Base-by-base conservation (phyloP, 1,284 basidiomycete genomes). In the Tilletia horrida region DNA sequence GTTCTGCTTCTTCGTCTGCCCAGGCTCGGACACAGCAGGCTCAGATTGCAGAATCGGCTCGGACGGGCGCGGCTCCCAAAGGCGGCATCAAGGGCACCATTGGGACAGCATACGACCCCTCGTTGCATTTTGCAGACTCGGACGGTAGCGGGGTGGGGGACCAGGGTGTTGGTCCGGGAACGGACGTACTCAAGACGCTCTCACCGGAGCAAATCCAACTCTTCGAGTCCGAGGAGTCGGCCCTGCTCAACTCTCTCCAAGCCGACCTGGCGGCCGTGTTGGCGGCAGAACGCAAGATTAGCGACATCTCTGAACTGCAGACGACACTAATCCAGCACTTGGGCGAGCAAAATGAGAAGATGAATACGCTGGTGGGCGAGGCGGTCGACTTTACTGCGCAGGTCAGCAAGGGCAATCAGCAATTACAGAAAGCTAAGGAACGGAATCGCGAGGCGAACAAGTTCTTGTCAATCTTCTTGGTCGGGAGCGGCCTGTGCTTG, bases 281-380 rank as follows among this genome's bases (percentile, higher is more conserved):
- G 80, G 89, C 90, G 80, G 93, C 93, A 23, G 93, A 95, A 81
- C 87, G 90, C 59, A 88, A 91, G 52, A 83, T 95, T 69, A 86
- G 91, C 84, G 93, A 94, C 79, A 96, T 96, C 77, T 91, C 91
- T 77, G 87, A 90, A 57, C 84, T 96, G 68, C 92, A 96, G 84
- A 89, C 90, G 83, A 90, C 94, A 82, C 86, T 96, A 72, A 88
- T 93, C 66, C 85, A 87, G 18, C 92, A 95, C 81, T 85, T 96
- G 62, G 90, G 90, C 52, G 86, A 86, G 78, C 92, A 96, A 84
- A 90, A 89, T n/a, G 92, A 93, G 83, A 83, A 92, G 73, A 92
- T 92, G 23, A 91, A 93, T 76, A 89, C 91, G 81, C 83, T 96
- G 66, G 91, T 91, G 78, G 91, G 93, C 73, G 93, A 96, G 79